Evolutionary conservation across 495 filamentous ascomycete species (phyloP), one percentile per base, ranked within the genome.

Genomic region (Tetracladium setigerum): DNA sequence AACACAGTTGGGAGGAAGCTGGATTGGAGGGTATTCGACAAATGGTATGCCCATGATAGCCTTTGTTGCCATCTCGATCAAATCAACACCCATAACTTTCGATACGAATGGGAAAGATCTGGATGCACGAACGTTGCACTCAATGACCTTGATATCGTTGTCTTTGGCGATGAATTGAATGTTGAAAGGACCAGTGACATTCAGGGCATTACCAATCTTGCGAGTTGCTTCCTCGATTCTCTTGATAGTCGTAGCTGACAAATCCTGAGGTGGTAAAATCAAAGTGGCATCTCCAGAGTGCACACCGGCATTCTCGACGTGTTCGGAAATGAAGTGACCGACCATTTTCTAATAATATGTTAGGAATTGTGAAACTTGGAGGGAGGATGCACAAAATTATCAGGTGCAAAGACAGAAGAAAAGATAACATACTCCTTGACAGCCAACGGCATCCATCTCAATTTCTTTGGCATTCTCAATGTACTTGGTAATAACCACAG

Each of bases 101-200:
- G 91, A 96, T 16, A 97, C 89, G 64, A 98, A 98, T 24, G 92
- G 92, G 72, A 97, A 97, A 1, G 91, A 96, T 41, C 92, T 79
- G 36, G 92, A 96, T 15, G 92, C 92, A 42, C 92, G 81, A 35
- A 97, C 92, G 60, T 98, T 98, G 68, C 92, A 98, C 68, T 98
- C 92, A 52, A 98, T 98, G 52, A 98, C 92, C 74, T 97, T 98
- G 69, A 98, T 97, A 56, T 96, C 92, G 60, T 97, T 96, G 65
- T 97, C 89, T 71, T 98, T 98, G 43, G 92, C 92, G 57, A 98
- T 98, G 69, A 98, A 98, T 65, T 98, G 92, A 51, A 98, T 98
- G 68, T 98, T 98, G 77, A 83, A 95, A 16, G 92, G 92, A 37
- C 92, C 92, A 34, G 92, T 97, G 39, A 98, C 84, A 58, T 97